Percentiles rank a stretch among this genome's conserved stretches.
phyloP scores from a whole-genome alignment of 306 rosid genomes.

The Citrullus colocynthis region DNA sequence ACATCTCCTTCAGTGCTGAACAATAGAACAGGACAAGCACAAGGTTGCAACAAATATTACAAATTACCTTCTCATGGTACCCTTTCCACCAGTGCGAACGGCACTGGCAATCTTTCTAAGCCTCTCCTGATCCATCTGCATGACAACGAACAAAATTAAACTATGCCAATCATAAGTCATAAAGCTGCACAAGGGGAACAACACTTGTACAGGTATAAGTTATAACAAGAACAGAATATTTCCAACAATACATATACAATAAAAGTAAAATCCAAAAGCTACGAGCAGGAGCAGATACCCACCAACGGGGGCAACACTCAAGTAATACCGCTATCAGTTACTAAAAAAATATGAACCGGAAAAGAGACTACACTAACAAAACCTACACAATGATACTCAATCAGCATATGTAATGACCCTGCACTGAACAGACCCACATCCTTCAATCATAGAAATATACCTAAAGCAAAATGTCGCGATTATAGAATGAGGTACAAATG shows the following conservation, averaged over 20 bases:
- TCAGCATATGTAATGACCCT: background rate
- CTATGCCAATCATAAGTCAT: background rate
- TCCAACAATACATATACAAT: background rate
- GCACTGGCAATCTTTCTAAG: conserved; percentile 95
- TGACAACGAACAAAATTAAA: background rate
- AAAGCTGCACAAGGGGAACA: background rate
- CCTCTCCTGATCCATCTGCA: conserved; percentile 76
- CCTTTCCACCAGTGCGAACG: conserved; percentile 93
- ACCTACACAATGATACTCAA: background rate
- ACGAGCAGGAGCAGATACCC: background rate
- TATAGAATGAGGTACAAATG: background rate
- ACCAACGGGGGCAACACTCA: background rate
- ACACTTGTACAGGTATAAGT: background rate
- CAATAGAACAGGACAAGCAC: background rate
- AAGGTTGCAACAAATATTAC: background rate
- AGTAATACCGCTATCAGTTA: background rate
- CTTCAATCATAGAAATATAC: background rate
- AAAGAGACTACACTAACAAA: background rate
- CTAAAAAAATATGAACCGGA: background rate
- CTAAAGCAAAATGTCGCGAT: background rate
- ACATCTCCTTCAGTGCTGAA: background rate
- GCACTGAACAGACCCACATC: background rate
- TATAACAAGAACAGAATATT: background rate
- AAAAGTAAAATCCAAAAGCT: background rate
- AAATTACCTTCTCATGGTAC: conserved; percentile 71